These are phyloP conservation scores for Neofusicoccum cordaticola DNA, from an alignment of 2,329 filamentous ascomycete genomes.

Conservation along the genomic window DNA sequence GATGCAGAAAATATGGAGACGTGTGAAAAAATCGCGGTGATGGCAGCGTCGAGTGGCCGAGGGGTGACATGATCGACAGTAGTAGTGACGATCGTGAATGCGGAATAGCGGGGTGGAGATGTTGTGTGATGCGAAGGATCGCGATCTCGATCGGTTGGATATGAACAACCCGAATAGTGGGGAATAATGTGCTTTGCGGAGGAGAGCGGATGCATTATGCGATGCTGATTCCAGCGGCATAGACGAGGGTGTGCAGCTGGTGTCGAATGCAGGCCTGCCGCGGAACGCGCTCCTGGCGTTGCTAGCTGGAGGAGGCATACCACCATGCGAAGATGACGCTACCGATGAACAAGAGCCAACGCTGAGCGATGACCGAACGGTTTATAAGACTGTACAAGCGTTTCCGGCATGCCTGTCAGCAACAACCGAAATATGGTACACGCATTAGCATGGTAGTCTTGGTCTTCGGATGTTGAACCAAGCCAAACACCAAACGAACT, in stretches of 20 bases:
- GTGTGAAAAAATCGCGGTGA: background rate
- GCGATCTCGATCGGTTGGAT: background rate
- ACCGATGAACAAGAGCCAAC: slow-evolving; percentile 15
- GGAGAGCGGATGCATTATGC: background rate
- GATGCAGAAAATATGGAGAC: background rate
- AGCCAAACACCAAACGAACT: background rate
- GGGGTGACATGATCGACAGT: background rate
- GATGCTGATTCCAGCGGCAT: background rate
- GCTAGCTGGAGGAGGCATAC: slow-evolving; percentile 2
- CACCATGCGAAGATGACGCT: slow-evolving; percentile 14
- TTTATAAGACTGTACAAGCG: slow-evolving; percentile 41
- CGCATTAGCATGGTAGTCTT: slow-evolving; percentile 14
- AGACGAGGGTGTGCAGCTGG: background rate
- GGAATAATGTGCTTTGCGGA: background rate
- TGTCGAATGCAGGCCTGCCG: background rate
- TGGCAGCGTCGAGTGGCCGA: background rate
- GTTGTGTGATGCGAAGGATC: background rate
- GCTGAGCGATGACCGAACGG: slow-evolving; percentile 16
- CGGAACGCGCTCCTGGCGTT: background rate
- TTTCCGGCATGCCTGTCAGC: slow-evolving; percentile 38
- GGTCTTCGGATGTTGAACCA: background rate
- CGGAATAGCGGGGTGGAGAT: background rate
- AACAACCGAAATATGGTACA: slow-evolving; percentile 6
- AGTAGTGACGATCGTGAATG: background rate
- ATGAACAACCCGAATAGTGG: no score